These are phyloP conservation scores for Acorus gramineus DNA, from an alignment of 106 monocot genomes.

Conservation along the genomic window DNA sequence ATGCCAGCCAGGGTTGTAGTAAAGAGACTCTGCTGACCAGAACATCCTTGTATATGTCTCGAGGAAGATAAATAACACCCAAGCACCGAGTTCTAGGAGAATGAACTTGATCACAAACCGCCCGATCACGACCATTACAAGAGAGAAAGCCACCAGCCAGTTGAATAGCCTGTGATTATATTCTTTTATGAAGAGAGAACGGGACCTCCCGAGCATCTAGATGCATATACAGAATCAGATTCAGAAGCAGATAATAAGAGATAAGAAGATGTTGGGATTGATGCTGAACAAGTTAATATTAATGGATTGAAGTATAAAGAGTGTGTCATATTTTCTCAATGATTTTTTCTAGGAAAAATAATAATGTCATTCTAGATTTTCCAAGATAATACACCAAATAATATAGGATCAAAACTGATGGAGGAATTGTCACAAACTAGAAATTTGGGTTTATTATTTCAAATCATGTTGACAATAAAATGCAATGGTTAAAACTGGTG, in stretches of 20 bases:
- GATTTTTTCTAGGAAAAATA: no score
- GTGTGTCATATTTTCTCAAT: no score
- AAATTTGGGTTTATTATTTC: no score
- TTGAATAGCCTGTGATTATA: slow-evolving; percentile 93
- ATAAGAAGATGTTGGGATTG: no score
- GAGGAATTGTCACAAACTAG: no score
- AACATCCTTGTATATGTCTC: slow-evolving; percentile 98
- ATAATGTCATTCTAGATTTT: no score
- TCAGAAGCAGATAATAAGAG: not conserved
- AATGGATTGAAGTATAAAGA: no score
- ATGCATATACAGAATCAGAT: not conserved
- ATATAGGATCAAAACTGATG: no score
- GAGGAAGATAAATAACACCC: slow-evolving; percentile 94
- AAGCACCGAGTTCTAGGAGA: slow-evolving; percentile 77
- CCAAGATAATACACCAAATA: no score
- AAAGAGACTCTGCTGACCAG: slow-evolving; percentile 90
- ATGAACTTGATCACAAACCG: slow-evolving; percentile 87
- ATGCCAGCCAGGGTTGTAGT: slow-evolving; percentile 92
- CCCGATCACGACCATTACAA: slow-evolving; percentile 79
- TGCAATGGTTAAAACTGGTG: no score
- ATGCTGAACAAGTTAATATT: no score
- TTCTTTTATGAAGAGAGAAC: slow-evolving; percentile 79
- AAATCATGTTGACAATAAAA: no score
- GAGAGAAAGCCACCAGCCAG: slow-evolving; percentile 92
- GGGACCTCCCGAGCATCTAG: slow-evolving; percentile 82